Conservation (phyloP, 208 protist genomes). For the Trypanosoma theileri region DNA sequence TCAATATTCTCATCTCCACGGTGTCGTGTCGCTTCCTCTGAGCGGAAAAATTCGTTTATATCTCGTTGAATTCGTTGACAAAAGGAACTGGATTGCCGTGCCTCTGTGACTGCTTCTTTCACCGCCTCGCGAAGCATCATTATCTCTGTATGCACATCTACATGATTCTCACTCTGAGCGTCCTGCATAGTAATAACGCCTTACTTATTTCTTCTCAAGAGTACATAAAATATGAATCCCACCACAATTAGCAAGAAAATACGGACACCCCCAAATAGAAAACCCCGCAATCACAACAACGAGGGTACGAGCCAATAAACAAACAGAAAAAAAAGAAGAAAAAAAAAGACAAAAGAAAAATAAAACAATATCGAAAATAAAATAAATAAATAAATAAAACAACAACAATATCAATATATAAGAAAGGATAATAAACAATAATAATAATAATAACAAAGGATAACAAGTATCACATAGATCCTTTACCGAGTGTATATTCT, state of each 20-base stretch:
- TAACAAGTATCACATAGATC: neutral
- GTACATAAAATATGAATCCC: no score
- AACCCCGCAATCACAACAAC: no score
- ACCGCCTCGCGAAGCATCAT: slow-evolving; percentile 18
- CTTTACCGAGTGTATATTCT: no score
- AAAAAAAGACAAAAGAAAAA: slow-evolving; percentile 2
- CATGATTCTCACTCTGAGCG: slow-evolving; percentile 1
- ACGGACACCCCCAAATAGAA: neutral
- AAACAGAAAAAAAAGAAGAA: neutral
- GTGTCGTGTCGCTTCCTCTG: slow-evolving; percentile 15
- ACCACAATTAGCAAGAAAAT: slow-evolving; percentile 13
- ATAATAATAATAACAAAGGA: slow-evolving; percentile 6
- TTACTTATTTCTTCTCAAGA: neutral
- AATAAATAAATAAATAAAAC: slow-evolving; percentile 6
- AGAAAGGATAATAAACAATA: neutral
- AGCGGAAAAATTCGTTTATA: slow-evolving; percentile 21
- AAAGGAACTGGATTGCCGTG: slow-evolving; percentile 25
- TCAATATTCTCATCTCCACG: neutral
- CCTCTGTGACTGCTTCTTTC: slow-evolving; percentile 14
- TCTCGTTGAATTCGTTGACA: slow-evolving; percentile 25
- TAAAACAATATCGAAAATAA: neutral
- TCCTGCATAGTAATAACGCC: neutral
- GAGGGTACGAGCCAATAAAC: neutral
- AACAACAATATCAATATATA: neutral
- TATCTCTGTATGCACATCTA: slow-evolving; percentile 8